These are phyloP conservation scores for Candida boleticola DNA, from an alignment of 805 yeast genomes.

Conservation along the genomic window DNA sequence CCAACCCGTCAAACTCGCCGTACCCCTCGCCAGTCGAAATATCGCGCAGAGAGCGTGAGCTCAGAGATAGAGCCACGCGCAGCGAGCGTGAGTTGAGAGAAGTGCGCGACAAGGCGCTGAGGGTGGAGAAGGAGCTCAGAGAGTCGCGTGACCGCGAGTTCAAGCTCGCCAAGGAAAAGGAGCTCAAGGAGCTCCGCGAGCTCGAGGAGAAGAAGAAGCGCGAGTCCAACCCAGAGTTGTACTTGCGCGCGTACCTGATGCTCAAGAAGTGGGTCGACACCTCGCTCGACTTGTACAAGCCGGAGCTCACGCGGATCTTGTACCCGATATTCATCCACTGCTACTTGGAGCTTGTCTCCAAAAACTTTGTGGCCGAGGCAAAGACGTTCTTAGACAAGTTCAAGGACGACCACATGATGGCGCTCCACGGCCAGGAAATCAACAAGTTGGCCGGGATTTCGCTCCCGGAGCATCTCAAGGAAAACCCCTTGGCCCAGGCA, in stretches of 20 bases:
- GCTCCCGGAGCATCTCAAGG: constrained; percentile 75
- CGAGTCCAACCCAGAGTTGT: constrained; percentile 65
- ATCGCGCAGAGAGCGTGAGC: constrained; percentile 23
- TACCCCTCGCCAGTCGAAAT: constrained; percentile 36
- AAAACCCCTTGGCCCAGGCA: constrained; percentile 76
- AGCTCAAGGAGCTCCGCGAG: constrained; percentile 36
- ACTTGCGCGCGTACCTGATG: constrained; percentile 76
- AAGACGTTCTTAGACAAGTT: constrained; percentile 74
- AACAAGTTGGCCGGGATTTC: constrained; percentile 70
- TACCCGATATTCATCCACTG: constrained; percentile 94
- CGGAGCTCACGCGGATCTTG: constrained; percentile 77
- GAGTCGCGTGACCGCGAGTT: constrained; percentile 38
- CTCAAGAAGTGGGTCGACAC: constrained; percentile 87
- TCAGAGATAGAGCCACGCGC: constrained; percentile 23
- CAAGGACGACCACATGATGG: constrained; percentile 64
- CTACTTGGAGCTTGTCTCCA: constrained; percentile 72
- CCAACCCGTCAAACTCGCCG: constrained; percentile 42
- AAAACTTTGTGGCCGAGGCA: constrained; percentile 60
- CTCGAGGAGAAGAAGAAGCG: constrained; percentile 43
- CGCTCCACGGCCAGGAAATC: constrained; percentile 73
- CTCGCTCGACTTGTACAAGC: constrained; percentile 86
- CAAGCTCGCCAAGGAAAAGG: constrained; percentile 37
- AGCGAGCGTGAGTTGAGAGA: constrained; percentile 35
- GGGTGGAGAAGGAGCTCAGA: constrained; percentile 36
- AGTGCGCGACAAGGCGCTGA: constrained; percentile 29